A percentile compares a stretch with the other conserved stretches of the same genome.
Conservation (phyloP, 345 rosid genomes). For the Pistacia integerrima region DNA sequence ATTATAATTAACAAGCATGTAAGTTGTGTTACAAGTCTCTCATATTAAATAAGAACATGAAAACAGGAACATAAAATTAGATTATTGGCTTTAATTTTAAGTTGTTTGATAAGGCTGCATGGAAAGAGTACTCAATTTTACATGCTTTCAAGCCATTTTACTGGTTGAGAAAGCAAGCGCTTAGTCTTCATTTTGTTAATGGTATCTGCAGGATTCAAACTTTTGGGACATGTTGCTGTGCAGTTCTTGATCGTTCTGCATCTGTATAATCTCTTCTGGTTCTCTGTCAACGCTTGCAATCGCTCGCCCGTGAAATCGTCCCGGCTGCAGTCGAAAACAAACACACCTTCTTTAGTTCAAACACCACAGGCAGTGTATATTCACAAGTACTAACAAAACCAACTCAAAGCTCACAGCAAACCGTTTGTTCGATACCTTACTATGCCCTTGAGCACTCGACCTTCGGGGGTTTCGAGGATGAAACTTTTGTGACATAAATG, state of each 20-base stretch:
- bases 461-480: no score
- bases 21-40: no score
- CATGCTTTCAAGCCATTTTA: constrained; percentile 23
- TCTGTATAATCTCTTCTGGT: constrained; percentile 44
- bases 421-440: no score
- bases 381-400: no score
- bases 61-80: no score
- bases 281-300: constrained; percentile 60
- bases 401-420: no score
- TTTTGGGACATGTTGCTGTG: constrained; percentile 64
- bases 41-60: no score
- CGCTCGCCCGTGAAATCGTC: constrained; percentile 49
- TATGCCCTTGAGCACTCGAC: no score
- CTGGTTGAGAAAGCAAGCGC: constrained; percentile 32
- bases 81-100: no score
- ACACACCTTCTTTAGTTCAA: background rate
- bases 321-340: constrained; percentile 35
- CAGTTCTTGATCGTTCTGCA: constrained; percentile 70
- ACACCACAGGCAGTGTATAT: no score
- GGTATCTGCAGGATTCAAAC: constrained; percentile 57
- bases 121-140: background rate
- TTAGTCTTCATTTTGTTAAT: constrained; percentile 61
- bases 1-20: no score
- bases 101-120: background rate
- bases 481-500: no score